These are phyloP conservation scores for Dissoconium aciculare DNA, from an alignment of 2,329 filamentous ascomycete species.

Conservation along the genomic window DNA sequence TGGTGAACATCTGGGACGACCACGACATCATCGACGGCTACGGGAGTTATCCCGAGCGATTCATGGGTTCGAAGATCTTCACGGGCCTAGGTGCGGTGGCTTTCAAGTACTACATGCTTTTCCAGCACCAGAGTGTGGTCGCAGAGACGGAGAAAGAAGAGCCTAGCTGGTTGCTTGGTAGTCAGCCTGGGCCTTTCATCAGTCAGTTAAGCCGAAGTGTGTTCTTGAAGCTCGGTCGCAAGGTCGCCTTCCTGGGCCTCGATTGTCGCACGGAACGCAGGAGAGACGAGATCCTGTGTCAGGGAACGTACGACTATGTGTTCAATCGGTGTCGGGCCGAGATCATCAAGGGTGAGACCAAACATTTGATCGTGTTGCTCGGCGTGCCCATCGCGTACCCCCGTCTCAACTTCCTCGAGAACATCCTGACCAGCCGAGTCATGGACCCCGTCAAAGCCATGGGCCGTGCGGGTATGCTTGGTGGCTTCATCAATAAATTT, in stretches of 20 bases:
- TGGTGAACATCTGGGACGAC: slow-evolving; percentile 97
- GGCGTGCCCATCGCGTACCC: slow-evolving; percentile 48
- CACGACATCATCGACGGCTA: slow-evolving; percentile 61
- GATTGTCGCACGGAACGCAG: slow-evolving; percentile 87
- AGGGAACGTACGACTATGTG: slow-evolving; percentile 70
- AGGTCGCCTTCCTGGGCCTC: slow-evolving; percentile 68
- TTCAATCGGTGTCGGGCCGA: slow-evolving; percentile 76
- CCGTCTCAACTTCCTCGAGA: slow-evolving; percentile 43
- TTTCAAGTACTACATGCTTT: slow-evolving; percentile 98
- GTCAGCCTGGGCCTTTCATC: slow-evolving; percentile 75
- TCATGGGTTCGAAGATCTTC: slow-evolving; percentile 81
- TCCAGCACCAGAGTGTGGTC: slow-evolving; percentile 82
- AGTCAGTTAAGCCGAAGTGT: slow-evolving; percentile 69
- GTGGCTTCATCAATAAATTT: slow-evolving; percentile 69
- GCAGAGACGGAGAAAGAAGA: slow-evolving; percentile 71
- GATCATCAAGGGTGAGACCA: slow-evolving; percentile 67
- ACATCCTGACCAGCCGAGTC: slow-evolving; percentile 61
- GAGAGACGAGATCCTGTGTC: slow-evolving; percentile 62
- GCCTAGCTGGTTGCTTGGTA: slow-evolving; percentile 79
- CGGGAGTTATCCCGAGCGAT: slow-evolving; percentile 80
- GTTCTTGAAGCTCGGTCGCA: slow-evolving; percentile 68
- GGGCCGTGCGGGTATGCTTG: slow-evolving; percentile 65
- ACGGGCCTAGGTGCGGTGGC: slow-evolving; percentile 77
- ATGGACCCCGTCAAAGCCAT: slow-evolving; percentile 85
- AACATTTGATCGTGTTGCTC: slow-evolving; percentile 76